A percentile compares a stretch with the other conserved stretches of the same genome.
These are phyloP conservation scores for Theileria luwenshuni DNA, from an alignment of 169 alveolate species.

Conservation along the genomic window DNA sequence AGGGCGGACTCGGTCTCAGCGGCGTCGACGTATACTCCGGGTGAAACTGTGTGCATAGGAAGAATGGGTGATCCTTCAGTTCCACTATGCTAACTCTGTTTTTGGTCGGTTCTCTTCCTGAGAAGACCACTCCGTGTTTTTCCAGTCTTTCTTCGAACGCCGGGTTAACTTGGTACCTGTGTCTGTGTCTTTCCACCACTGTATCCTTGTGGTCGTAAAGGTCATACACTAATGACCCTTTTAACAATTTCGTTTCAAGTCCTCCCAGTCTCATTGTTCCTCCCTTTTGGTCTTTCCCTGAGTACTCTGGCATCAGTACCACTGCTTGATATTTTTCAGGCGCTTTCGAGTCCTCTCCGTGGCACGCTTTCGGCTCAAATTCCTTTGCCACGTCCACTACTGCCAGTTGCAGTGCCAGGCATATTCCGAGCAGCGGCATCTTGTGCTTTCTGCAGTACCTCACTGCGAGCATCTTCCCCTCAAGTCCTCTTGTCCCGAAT, in stretches of 20 bases:
- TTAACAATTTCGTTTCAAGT: constrained; percentile 83
- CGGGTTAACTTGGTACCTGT: constrained; percentile 92
- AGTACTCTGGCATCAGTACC: constrained; percentile 59
- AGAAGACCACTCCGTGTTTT: constrained; percentile 86
- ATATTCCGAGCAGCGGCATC: constrained; percentile 90
- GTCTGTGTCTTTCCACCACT: constrained; percentile 93
- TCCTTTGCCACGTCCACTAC: constrained; percentile 82
- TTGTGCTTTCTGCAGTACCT: constrained; percentile 85
- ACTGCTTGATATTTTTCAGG: constrained; percentile 59
- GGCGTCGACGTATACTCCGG: constrained; percentile 93
- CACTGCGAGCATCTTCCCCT: constrained; percentile 88
- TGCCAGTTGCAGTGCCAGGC: constrained; percentile 94
- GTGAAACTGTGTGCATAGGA: constrained; percentile 92
- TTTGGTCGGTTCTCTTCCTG: constrained; percentile 87
- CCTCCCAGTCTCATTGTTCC: constrained; percentile 95
- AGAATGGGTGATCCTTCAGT: constrained; percentile 88
- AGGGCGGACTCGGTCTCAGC: constrained; percentile 86
- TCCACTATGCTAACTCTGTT: constrained; percentile 89
- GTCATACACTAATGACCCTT: constrained; percentile 86
- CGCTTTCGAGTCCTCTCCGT: constrained; percentile 70
- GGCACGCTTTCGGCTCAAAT: constrained; percentile 80
- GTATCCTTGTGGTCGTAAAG: constrained; percentile 82
- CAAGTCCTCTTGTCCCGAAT: constrained; percentile 92
- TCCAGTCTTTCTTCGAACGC: constrained; percentile 80
- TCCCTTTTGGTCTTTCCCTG: constrained; percentile 75